These are phyloP conservation scores for Pseudoperonospora humuli DNA, from an alignment of 352 stramenopile genomes.

Conservation along the genomic window DNA sequence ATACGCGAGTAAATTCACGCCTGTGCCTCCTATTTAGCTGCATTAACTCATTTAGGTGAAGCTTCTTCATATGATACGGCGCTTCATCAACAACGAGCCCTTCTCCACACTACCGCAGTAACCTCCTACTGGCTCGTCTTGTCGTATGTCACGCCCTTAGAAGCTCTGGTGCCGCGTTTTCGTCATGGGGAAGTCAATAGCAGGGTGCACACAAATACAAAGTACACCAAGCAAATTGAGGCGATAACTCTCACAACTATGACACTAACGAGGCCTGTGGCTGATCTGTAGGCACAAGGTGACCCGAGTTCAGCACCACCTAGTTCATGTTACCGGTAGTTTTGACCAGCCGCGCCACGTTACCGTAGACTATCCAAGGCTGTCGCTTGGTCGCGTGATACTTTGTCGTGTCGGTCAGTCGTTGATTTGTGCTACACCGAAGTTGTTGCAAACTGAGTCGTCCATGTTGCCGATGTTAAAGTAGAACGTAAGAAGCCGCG, in stretches of 20 bases:
- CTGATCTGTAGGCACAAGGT: constrained; percentile 66
- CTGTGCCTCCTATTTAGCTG: no score
- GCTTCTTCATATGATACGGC: no score
- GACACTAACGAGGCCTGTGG: constrained; percentile 44
- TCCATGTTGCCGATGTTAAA: constrained; percentile 85
- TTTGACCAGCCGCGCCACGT: constrained; percentile 59
- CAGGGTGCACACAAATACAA: no score
- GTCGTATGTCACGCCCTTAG: no score
- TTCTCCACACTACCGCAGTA: no score
- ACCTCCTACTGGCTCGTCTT: no score
- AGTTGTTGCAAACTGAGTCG: constrained; percentile 71
- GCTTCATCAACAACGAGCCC: no score
- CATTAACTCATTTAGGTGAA: no score
- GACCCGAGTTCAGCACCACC: constrained; percentile 72
- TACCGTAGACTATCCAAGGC: constrained; percentile 54
- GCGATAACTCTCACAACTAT: background rate
- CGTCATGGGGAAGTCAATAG: no score
- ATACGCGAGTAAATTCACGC: no score
- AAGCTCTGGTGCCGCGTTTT: no score
- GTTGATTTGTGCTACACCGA: constrained; percentile 68
- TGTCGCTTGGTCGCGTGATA: constrained; percentile 50
- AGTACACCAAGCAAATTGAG: no score
- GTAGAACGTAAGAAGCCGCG: constrained; percentile 70
- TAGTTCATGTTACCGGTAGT: constrained; percentile 74
- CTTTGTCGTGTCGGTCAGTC: constrained; percentile 54